These are phyloP conservation scores for Sicyos edulis DNA, from an alignment of 306 rosid species.

Conservation along the genomic window DNA sequence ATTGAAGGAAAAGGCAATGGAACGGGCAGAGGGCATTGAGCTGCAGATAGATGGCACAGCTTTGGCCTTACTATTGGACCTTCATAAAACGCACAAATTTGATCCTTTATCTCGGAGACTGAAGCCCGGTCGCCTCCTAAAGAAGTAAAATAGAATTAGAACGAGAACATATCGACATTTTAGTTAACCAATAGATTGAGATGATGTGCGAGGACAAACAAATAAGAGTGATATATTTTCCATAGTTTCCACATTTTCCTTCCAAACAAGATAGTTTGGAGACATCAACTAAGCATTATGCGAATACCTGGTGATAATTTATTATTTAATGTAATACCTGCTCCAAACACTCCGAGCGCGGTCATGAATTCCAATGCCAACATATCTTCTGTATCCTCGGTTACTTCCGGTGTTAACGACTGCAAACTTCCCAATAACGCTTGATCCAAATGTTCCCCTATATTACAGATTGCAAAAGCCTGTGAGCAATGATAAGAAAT, in stretches of 20 bases:
- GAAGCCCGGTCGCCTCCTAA: constrained; percentile 54
- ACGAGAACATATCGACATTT: neutral
- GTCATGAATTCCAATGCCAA: constrained; percentile 55
- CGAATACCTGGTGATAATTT: neutral
- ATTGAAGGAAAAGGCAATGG: constrained; percentile 89
- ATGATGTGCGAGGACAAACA: no score
- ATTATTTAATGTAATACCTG: constrained; percentile 40
- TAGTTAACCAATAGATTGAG: neutral
- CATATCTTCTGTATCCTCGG: constrained; percentile 49
- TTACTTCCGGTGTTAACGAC: constrained; percentile 65
- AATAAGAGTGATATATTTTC: neutral
- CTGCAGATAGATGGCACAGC: constrained; percentile 66
- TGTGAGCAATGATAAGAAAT: neutral
- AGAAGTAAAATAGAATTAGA: constrained; percentile 17
- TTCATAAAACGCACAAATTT: constrained; percentile 46
- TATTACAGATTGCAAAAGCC: constrained; percentile 26
- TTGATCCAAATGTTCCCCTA: constrained; percentile 40
- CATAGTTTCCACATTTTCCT: constrained; percentile 3
- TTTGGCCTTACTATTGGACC: constrained; percentile 48
- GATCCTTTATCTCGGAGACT: constrained; percentile 43
- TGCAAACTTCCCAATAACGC: constrained; percentile 47
- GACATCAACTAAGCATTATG: neutral
- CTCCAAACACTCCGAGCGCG: constrained; percentile 65
- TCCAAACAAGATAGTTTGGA: constrained; percentile 1
- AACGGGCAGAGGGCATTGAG: constrained; percentile 72